phyloP scores from a whole-genome alignment of 2,329 filamentous ascomycete species.

The Elsinoe ampelina region DNA sequence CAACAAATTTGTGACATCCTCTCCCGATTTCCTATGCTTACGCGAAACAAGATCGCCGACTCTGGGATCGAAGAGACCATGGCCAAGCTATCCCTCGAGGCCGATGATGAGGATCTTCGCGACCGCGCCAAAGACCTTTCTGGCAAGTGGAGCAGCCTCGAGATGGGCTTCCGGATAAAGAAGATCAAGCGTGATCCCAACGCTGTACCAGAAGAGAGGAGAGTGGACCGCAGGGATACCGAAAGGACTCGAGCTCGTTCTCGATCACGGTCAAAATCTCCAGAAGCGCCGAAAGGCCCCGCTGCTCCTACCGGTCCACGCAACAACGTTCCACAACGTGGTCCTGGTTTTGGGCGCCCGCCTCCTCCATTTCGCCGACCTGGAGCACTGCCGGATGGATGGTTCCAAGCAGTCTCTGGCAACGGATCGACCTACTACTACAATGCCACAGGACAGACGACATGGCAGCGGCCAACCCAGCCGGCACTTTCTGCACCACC shows the following conservation, averaged over 20 bases:
- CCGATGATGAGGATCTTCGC: slow-evolving; percentile 59
- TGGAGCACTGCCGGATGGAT: slow-evolving; percentile 64
- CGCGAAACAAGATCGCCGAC: slow-evolving; percentile 92
- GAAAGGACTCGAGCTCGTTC: slow-evolving; percentile 40
- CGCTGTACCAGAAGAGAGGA: slow-evolving; percentile 40
- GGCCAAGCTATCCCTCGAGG: slow-evolving; percentile 56
- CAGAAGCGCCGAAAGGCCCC: slow-evolving; percentile 29
- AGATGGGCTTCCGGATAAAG: slow-evolving; percentile 86
- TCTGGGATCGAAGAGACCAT: slow-evolving; percentile 87
- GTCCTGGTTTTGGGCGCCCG: slow-evolving; percentile 47
- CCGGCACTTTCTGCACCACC: slow-evolving; percentile 50
- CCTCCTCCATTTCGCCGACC: slow-evolving; percentile 40
- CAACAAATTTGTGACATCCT: slow-evolving; percentile 85
- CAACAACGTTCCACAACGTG: slow-evolving; percentile 48
- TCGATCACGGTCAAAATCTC: slow-evolving; percentile 40
- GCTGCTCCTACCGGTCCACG: slow-evolving; percentile 43
- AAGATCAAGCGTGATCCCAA: slow-evolving; percentile 75
- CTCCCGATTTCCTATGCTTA: slow-evolving; percentile 78
- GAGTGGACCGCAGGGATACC: slow-evolving; percentile 49
- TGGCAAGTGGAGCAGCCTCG: slow-evolving; percentile 78
- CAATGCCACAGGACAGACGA: slow-evolving; percentile 64
- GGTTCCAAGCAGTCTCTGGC: slow-evolving; percentile 66
- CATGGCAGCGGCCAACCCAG: slow-evolving; percentile 69
- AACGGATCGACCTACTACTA: slow-evolving; percentile 79
- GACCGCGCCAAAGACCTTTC: slow-evolving; percentile 62